Evolutionary conservation across 495 filamentous ascomycete genomes (phyloP).

Genomic region (Halenospora varia): DNA sequence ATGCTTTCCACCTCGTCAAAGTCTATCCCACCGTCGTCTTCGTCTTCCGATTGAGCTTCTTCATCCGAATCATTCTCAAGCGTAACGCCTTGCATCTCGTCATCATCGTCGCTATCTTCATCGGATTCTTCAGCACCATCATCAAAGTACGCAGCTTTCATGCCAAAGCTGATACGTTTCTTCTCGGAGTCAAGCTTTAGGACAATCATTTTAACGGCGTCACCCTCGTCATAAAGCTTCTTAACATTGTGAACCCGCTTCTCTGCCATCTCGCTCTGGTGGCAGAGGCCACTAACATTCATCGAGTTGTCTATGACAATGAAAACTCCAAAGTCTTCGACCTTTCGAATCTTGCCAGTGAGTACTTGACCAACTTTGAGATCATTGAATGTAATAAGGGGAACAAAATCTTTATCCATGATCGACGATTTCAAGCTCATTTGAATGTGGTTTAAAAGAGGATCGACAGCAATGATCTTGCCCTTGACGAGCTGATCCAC

Average conservation of each 20-base stretch:
- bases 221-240: conserved; percentile 81
- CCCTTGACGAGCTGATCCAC: conserved; percentile 86
- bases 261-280: conserved; percentile 85
- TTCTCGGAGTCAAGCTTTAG: conserved; percentile 69
- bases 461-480: conserved; percentile 66
- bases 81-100: conserved; percentile 16
- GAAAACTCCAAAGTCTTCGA: conserved; percentile 92
- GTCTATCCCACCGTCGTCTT: conserved; percentile 32
- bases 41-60: conserved; percentile 51
- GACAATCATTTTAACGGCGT: conserved; percentile 85
- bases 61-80: conserved; percentile 36
- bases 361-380: conserved; percentile 74
- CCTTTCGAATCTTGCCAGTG: conserved; percentile 85
- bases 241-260: conserved; percentile 70
- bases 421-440: conserved; percentile 83
- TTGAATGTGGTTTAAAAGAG: conserved; percentile 64
- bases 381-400: conserved; percentile 62
- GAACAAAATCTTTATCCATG: conserved; percentile 73
- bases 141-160: conserved; percentile 90
- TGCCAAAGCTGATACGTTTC: conserved; percentile 76
- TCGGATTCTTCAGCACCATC: conserved; percentile 51
- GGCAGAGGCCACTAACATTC: conserved; percentile 89
- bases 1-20: conserved; percentile 26
- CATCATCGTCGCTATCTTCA: conserved; percentile 45
- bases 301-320: conserved; percentile 79